Evolutionary conservation across 352 stramenopile genomes (phyloP).

Genomic region (Globisporangium okanoganense): DNA sequence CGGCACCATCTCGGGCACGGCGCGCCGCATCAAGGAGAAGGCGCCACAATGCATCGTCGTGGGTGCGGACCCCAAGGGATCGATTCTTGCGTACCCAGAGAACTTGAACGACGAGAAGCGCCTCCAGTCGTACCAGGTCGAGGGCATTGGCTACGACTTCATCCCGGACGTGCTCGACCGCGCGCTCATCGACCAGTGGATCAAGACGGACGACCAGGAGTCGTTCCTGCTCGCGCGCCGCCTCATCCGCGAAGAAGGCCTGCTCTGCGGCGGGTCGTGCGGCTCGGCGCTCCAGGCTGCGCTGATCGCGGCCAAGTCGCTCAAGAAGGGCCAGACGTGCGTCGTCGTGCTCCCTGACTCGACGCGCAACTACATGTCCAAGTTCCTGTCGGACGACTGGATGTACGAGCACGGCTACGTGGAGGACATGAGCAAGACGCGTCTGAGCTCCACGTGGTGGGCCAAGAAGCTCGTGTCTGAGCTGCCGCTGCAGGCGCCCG

Average conservation of each 20-base stretch:
- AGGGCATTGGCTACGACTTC: conserved; percentile 97
- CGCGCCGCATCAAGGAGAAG: conserved; percentile 92
- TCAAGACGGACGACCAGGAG: conserved; percentile 94
- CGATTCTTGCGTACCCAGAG: conserved; percentile 91
- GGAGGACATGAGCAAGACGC: conserved; percentile 59
- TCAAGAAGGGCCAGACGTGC: conserved; percentile 88
- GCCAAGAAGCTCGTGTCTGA: conserved; percentile 81
- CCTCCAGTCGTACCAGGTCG: conserved; percentile 88
- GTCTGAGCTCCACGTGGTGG: conserved; percentile 92
- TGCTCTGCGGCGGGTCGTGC: conserved; percentile 93
- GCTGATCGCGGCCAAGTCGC: conserved; percentile 68
- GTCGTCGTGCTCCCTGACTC: conserved; percentile 95
- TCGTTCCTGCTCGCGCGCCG: conserved; percentile 93
- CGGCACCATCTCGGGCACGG: conserved; percentile 93
- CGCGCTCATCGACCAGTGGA: conserved; percentile 90
- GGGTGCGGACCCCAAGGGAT: conserved; percentile 89
- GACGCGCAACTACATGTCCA: conserved; percentile 98
- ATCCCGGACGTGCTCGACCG: conserved; percentile 94
- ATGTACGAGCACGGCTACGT: conserved; percentile 81
- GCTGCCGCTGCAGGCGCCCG: conserved; percentile 69
- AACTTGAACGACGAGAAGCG: conserved; percentile 90
- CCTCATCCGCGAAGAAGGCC: conserved; percentile 93
- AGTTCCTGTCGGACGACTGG: conserved; percentile 95
- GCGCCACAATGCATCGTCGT: conserved; percentile 85
- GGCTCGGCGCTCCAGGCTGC: conserved; percentile 85